A percentile compares a stretch with the other conserved stretches of the same genome.
phyloP scores from a whole-genome alignment of 192 early-diverging fungal genomes.

The Coemansia sp. region DNA sequence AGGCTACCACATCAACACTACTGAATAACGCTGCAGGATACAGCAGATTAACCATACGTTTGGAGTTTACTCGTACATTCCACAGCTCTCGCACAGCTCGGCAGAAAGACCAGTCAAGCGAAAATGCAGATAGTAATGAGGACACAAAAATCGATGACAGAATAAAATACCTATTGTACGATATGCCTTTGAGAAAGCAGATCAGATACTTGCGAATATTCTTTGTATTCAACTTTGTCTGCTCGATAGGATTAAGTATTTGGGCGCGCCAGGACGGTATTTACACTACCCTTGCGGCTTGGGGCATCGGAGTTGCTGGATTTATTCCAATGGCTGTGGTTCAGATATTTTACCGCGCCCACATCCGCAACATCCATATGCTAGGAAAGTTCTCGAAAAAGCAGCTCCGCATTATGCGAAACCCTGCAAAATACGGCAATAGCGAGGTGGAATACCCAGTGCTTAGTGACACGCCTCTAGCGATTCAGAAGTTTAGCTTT shows the following conservation, averaged over 20 bases:
- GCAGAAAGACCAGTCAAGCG: background rate
- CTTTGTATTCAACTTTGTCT: constrained; percentile 37
- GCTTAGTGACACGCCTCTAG: constrained; percentile 28
- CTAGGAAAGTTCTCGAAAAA: constrained; percentile 28
- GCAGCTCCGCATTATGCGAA: constrained; percentile 7
- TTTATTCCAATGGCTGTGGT: constrained; percentile 34
- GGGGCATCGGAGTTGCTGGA: constrained; percentile 24
- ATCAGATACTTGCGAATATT: constrained; percentile 33
- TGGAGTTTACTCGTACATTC: background rate
- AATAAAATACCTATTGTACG: constrained; percentile 45
- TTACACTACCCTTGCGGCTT: constrained; percentile 32
- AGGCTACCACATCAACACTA: background rate
- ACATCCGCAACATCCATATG: constrained; percentile 40
- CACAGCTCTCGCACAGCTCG: background rate
- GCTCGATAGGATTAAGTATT: constrained; percentile 22
- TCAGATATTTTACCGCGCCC: constrained; percentile 35
- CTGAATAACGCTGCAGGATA: background rate
- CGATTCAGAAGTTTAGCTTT: constrained; percentile 32
- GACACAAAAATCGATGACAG: background rate
- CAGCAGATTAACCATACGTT: background rate
- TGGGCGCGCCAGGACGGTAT: constrained; percentile 38
- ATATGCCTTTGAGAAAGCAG: constrained; percentile 39
- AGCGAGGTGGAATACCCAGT: constrained; percentile 48
- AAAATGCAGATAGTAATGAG: background rate
- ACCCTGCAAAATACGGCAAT: constrained; percentile 7